Evolutionary conservation across 257 asterid genomes (phyloP).

Genomic region (Solanum medicagineum): DNA sequence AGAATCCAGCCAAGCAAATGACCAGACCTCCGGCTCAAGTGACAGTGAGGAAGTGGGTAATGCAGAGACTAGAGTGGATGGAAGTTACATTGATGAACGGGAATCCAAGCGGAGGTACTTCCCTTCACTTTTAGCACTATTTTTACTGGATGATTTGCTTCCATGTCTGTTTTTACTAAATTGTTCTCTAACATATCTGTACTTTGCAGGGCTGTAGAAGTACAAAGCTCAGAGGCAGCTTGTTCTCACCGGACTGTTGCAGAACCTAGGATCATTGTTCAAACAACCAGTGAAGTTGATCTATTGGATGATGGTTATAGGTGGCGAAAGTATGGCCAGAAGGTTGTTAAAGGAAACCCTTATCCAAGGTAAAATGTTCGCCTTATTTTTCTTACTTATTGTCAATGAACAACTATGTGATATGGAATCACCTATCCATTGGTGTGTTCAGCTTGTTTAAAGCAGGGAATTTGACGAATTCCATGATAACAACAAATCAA

Average conservation of each 20-base stretch:
- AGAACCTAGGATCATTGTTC: constrained; percentile 87
- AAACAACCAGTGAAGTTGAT: constrained; percentile 87
- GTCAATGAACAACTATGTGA: not conserved
- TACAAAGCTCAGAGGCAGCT: constrained; percentile 42
- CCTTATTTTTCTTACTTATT: not conserved
- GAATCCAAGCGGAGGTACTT: constrained; percentile 68
- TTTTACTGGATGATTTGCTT: not conserved
- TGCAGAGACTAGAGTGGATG: constrained; percentile 30
- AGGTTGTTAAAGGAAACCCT: constrained; percentile 94
- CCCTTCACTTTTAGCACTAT: not conserved
- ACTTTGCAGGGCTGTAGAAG: constrained; percentile 44
- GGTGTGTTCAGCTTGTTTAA: not conserved
- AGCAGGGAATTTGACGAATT: not conserved
- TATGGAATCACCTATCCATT: not conserved
- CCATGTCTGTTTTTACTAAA: not conserved
- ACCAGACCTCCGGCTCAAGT: constrained; percentile 55
- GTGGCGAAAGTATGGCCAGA: constrained; percentile 95
- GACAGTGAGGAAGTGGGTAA: constrained; percentile 58
- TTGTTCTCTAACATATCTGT: not conserved
- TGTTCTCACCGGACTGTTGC: constrained; percentile 74
- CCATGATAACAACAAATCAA: not conserved
- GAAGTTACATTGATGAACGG: constrained; percentile 63
- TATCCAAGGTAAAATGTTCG: constrained; percentile 51
- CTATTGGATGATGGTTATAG: constrained; percentile 89
- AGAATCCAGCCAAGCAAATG: constrained; percentile 63